Base-by-base conservation (phyloP, 2,329 filamentous ascomycete species). In the Cercospora zeina region DNA sequence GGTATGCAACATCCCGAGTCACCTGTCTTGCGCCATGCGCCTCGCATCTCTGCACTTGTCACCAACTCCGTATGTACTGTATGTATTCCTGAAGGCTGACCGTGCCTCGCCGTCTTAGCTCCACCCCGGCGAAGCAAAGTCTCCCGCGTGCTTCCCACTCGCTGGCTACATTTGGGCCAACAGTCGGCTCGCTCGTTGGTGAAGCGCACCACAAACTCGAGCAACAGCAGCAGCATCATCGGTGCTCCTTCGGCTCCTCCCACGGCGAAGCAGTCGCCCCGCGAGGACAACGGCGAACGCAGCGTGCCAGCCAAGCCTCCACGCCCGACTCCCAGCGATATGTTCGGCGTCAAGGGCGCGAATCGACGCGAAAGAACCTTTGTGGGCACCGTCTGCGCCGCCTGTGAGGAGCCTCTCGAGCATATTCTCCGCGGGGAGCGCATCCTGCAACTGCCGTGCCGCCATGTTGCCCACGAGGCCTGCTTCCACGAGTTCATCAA, bases 401-500 rank as follows among this genome's bases (percentile, higher is more conserved):
- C 97, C 14, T 99, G 95, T 75, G 95, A 99, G 76, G 95, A 99
- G 78, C 93, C 93, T 2, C 80, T 99, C 65, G 95, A 97, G 77
- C 93, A 97, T 76, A 99, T 92, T 3, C 83, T 99, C 51, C 89
- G 90, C 55, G 95, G 95, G 63, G 95, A 99, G 79, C 87, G 92
- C 68, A 92, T 99, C 65, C 81, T 99, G 58, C 95, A 97, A 75
- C 95, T 99, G 72, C 96, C 93, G 5, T 99, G 95, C 77, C 86
- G 88, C n/a, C 95, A 99, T 77, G 93, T 99, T 63, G 92, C 93
- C 10, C 95, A 99, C 75, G 95, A 97, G 77, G 95, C 93, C 36
- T 99, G 95, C 78, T 97, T 99, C 75, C 97, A 97, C 79, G 95
- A 99, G 77, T 97, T 96, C 74, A 96, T 99, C 71, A 90, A 91